These are phyloP conservation scores for Oryza meridionalis DNA, from an alignment of 176 grass and related monocot species.

Conservation along the genomic window DNA sequence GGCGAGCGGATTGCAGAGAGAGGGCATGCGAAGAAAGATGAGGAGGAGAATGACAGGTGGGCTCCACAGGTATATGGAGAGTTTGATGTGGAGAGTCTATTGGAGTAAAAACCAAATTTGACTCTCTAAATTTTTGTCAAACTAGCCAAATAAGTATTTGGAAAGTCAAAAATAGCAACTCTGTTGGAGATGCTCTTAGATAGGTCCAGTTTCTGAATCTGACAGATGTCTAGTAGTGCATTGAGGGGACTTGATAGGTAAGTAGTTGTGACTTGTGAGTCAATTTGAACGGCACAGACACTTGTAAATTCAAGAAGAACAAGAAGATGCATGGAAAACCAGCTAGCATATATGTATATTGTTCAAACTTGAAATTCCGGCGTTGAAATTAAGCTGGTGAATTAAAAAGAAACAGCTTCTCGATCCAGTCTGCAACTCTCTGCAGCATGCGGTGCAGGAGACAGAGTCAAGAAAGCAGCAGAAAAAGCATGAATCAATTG, in stretches of 20 bases:
- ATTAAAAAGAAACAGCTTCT: neutral
- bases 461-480: neutral
- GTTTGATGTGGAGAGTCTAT: no score
- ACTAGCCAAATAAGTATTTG: no score
- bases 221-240: neutral
- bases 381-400: neutral
- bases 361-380: neutral
- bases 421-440: neutral
- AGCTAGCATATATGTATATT: neutral
- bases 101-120: no score
- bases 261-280: neutral
- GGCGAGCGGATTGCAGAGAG: no score
- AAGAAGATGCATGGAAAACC: constrained; percentile 16
- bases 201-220: neutral
- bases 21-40: no score
- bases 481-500: constrained; percentile 8
- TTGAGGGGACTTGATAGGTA: neutral
- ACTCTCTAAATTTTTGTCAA: no score
- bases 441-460: neutral
- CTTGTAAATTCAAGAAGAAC: neutral
- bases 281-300: constrained; percentile 16
- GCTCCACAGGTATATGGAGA: no score
- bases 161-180: no score
- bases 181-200: no score
- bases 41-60: no score